A percentile compares a stretch with the other conserved stretches of the same genome.
Evolutionary conservation across 2,329 filamentous ascomycete species (phyloP).

Genomic region (Aspergillus sp.): DNA sequence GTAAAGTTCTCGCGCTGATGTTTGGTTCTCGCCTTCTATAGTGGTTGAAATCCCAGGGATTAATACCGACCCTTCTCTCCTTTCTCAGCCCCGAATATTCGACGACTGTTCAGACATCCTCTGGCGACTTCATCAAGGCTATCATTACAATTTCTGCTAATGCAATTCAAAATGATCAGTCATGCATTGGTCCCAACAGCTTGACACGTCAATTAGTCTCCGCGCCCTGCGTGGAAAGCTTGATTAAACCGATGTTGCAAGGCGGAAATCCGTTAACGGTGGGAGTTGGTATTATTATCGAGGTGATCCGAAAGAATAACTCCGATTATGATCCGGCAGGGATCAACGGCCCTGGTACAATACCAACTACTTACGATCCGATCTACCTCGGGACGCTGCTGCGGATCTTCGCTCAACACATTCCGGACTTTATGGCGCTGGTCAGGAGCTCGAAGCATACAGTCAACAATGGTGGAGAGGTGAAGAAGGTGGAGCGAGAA

Average conservation of each 20-base stretch:
- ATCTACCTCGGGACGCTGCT: slow-evolving; percentile 91
- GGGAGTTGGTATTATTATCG: slow-evolving; percentile 93
- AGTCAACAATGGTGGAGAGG: slow-evolving; percentile 48
- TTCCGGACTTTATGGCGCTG: slow-evolving; percentile 87
- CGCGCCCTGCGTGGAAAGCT: slow-evolving; percentile 66
- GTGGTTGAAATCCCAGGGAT: slow-evolving; percentile 86
- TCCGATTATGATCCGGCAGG: slow-evolving; percentile 96
- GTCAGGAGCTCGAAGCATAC: slow-evolving; percentile 65
- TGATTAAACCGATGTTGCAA: slow-evolving; percentile 86
- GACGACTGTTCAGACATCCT: slow-evolving; percentile 88
- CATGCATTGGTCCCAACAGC: slow-evolving; percentile 97
- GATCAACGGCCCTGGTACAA: slow-evolving; percentile 66
- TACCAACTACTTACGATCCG: slow-evolving; percentile 78
- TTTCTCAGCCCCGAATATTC: slow-evolving; percentile 79
- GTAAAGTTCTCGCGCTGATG: too few species aligned
- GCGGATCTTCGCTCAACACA: slow-evolving; percentile 78
- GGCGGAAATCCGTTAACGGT: slow-evolving; percentile 93
- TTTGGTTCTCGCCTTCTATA: slow-evolving; percentile 26
- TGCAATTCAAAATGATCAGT: slow-evolving; percentile 93
- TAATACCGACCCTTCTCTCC: slow-evolving; percentile 78
- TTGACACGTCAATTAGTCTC: slow-evolving; percentile 92
- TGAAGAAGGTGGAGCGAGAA: slow-evolving; percentile 58
- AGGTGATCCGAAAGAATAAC: slow-evolving; percentile 98
- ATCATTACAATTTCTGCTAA: slow-evolving; percentile 99
- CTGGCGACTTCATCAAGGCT: slow-evolving; percentile 94